Conservation (phyloP, 2,329 filamentous ascomycete genomes). For the Colletotrichum phormii region DNA sequence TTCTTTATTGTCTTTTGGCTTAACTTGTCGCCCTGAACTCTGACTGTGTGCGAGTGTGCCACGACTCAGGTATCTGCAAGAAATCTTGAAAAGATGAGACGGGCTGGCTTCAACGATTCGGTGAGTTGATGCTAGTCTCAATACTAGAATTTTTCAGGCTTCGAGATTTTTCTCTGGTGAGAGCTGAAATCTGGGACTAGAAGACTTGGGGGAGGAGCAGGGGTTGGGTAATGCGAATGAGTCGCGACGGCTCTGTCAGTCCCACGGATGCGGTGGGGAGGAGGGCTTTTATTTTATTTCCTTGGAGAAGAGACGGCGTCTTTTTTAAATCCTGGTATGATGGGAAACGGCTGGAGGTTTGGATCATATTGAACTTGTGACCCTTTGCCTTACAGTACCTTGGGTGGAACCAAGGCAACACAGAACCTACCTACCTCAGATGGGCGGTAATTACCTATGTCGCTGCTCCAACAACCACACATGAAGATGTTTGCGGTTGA, state of each 20-base stretch:
- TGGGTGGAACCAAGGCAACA: background rate
- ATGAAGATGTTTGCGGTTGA: no score
- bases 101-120: background rate
- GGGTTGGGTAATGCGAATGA: background rate
- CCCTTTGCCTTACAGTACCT: background rate
- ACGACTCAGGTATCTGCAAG: background rate
- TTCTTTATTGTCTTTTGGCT: background rate
- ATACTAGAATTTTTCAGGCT: background rate
- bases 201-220: background rate
- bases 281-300: background rate
- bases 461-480: background rate
- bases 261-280: background rate
- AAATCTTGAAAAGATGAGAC: background rate
- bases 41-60: background rate
- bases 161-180: background rate
- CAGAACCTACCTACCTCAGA: background rate
- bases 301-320: background rate
- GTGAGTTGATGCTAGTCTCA: background rate
- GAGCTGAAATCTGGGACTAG: background rate
- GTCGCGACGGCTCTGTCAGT: background rate
- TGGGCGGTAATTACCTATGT: background rate
- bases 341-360: background rate
- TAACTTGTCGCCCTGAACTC: background rate
- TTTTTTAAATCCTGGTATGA: background rate
- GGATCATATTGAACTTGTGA: background rate